Evolutionary conservation across 345 rosid genomes (phyloP).

Genomic region (Gossypium stocksii): DNA sequence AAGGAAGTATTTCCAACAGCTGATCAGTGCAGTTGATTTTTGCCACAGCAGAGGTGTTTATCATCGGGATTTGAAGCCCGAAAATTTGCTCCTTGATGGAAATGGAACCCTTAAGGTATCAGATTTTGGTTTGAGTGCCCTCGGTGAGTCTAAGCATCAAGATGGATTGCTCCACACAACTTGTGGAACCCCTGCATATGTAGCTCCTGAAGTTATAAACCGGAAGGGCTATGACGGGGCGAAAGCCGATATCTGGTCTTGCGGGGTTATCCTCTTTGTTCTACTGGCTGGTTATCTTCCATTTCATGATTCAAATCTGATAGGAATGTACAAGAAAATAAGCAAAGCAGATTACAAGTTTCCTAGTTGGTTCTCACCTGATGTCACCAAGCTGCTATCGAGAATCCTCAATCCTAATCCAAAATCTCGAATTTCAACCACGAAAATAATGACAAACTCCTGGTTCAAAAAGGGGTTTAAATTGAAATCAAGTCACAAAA

Average conservation of each 20-base stretch:
- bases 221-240: constrained; percentile 15
- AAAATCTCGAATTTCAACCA: constrained; percentile 8
- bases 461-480: constrained; percentile 22
- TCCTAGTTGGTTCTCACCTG: constrained; percentile 15
- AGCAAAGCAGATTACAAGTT: constrained; percentile 19
- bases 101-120: constrained; percentile 21
- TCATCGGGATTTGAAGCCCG: constrained; percentile 30
- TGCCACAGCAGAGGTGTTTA: constrained; percentile 35
- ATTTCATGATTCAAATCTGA: constrained; percentile 16
- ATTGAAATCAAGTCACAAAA: constrained; percentile 16
- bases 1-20: constrained; percentile 25
- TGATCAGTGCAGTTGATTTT: constrained; percentile 26
- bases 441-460: constrained; percentile 2
- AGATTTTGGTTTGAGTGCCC: constrained; percentile 32
- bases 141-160: constrained; percentile 22
- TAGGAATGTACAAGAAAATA: constrained; percentile 12
- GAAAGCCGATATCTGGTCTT: constrained; percentile 19
- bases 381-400: constrained; percentile 12
- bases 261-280: constrained; percentile 17
- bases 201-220: constrained; percentile 17
- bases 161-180: constrained; percentile 30
- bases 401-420: constrained; percentile 20
- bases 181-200: constrained; percentile 28
- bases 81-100: constrained; percentile 26
- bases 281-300: constrained; percentile 17